Base-by-base conservation (phyloP, 108 stramenopile genomes). In the Skeletonema potamos region DNA sequence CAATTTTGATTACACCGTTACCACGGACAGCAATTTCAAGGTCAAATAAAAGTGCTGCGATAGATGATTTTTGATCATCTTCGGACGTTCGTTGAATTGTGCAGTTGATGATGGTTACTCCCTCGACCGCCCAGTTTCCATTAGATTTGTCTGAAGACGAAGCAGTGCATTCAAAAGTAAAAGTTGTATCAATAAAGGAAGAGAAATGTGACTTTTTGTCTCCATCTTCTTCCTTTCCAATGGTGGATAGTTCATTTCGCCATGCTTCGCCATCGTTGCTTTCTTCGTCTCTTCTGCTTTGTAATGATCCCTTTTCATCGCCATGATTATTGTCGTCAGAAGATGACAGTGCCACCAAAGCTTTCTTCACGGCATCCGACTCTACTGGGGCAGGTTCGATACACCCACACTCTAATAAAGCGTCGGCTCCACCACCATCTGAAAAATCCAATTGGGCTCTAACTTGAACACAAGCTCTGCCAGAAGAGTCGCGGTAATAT, bases 401-500 rank as follows among this genome's bases (percentile, higher is more conserved):
- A 43, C 66, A 76, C 1, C 73, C 64, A 51, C 64, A 65, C 28
- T 56, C 20, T 17, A 76, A 39, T 10, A 76, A 43, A 3, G 67
- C 37, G 1, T 61, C 57, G 28, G 59, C 44, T 17, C 34, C 62
- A 22, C 29, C 48, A 37, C 59, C 64, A 26, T 70, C 48, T 6
- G 58, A 13, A 36, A 64, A 18, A n/a, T 58, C 46, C 2, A 77
- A 58, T 54, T 69, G 76, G 28, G 61, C 62, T 28, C 76, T 63
- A 10, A 77, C 4, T 26, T 60, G 58, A 39, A 66, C 69, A 36
- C 68, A 58, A 13, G 76, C 76, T 59, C 76, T 39, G 30, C 76
- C 76, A 48, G 76, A 77, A 17, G 76, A 77, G 43, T 77, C 76
- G 24, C 76, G 76, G 48, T 77, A 77, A 36, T 66, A 77, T 4